Evolutionary conservation across 169 alveolate species (phyloP), one percentile per base, ranked within the genome.

Genomic region (Cryptosporidium sp.): DNA sequence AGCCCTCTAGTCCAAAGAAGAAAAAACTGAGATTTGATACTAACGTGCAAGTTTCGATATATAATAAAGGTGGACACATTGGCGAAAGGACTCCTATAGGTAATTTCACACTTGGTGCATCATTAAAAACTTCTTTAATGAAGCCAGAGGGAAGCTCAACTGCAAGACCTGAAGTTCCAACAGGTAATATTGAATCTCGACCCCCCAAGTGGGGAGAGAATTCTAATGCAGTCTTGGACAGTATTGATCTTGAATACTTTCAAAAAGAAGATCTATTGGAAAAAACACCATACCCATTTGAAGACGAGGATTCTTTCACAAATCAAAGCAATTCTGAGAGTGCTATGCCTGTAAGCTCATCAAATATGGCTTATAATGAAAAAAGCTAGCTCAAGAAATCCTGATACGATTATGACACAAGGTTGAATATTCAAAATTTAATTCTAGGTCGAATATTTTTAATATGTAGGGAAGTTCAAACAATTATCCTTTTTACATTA

Each of bases 201-300:
- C 31, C 71, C 48, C 2, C 31, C 33, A 0, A 12, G 31, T 2
- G 21, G 14, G 35, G 21, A 10, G 62, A 12, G 23, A 3, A 48
- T 29, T 29, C 0, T 8, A 59, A 39, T 2, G 7, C 70, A 23
- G 10, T 16, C 16, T 2, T 37, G 5, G 69, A 61, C 21, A 0
- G 3, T 18, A 33, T 55, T 29, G 85, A 71, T 29, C 7, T 21
- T 48, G 18, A 55, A 14, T 3, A 21, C 2, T 9, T 35, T 33
- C 69, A 71, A 18, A 69, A 6, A 7, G 85, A 71, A 51, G 70
- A 55, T 50, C 21, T 80, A 23, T 80, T 80, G 16, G 75, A 37
- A 7, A 65, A 80, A 43, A 80, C 89, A 3, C 89, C 89, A 26
- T 80, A 80, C 29, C 89, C 89, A 48, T n/a, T 45, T 16, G 89